phyloP scores from a whole-genome alignment of 1,284 basidiomycete species.

The Somion occarium region DNA sequence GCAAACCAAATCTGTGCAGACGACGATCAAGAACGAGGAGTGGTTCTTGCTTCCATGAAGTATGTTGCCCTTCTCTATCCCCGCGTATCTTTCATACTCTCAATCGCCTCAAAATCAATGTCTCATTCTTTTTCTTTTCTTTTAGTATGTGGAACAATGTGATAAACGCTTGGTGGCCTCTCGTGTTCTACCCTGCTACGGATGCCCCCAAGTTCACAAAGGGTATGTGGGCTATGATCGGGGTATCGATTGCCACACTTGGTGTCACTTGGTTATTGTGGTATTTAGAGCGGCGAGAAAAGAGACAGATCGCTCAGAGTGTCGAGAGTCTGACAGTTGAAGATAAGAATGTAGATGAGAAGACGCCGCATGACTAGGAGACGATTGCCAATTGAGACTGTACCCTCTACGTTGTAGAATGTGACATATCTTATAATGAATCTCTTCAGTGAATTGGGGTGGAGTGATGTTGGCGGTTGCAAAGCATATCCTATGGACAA shows the following conservation, averaged over 20 bases:
- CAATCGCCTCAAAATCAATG: neutral
- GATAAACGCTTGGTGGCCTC: conserved; percentile 67
- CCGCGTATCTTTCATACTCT: neutral
- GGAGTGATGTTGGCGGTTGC: neutral
- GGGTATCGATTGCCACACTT: conserved; percentile 50
- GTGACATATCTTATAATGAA: too few relatives aligned
- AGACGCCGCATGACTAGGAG: neutral
- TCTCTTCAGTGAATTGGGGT: too few relatives aligned
- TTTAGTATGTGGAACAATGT: conserved; percentile 68
- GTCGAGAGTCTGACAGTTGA: neutral
- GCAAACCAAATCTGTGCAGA: conserved; percentile 68
- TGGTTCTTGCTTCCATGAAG: conserved; percentile 72
- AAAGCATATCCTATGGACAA: neutral
- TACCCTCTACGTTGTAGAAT: neutral
- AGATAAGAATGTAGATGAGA: conserved; percentile 10
- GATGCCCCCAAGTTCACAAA: conserved; percentile 60
- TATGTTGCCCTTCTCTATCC: conserved; percentile 22
- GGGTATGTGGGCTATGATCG: conserved; percentile 66
- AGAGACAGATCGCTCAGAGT: conserved; percentile 7
- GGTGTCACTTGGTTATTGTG: conserved; percentile 52
- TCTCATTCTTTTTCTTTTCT: conserved; percentile 1
- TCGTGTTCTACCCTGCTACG: conserved; percentile 63
- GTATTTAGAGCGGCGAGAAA: conserved; percentile 47
- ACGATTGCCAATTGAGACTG: neutral
- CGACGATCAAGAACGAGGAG: conserved; percentile 59